A percentile compares a stretch with the other conserved stretches of the same genome.
These are phyloP conservation scores for Mycosphaerelloides madeirae DNA, from an alignment of 2,329 filamentous ascomycete genomes.

Conservation along the genomic window DNA sequence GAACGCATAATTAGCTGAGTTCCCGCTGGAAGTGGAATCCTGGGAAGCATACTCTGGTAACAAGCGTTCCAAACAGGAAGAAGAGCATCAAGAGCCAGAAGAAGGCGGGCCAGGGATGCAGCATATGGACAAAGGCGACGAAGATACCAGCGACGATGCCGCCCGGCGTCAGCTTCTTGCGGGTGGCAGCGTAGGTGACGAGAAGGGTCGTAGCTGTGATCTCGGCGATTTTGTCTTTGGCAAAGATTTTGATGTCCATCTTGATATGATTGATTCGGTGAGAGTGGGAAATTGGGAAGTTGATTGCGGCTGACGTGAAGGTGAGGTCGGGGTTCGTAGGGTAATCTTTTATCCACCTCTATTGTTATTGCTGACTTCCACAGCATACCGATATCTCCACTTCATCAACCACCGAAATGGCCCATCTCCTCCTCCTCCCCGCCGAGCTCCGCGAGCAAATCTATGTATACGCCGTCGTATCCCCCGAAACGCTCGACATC, in stretches of 20 bases:
- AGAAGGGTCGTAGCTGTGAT: slow-evolving; percentile 29
- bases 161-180: slow-evolving; percentile 59
- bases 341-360: too few species aligned
- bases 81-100: slow-evolving; percentile 78
- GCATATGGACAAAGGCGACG: slow-evolving; percentile 74
- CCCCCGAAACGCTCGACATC: too few species aligned
- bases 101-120: slow-evolving; percentile 94
- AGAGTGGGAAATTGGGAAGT: too few species aligned
- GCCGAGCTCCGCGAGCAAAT: too few species aligned
- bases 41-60: slow-evolving; percentile 62
- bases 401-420: too few species aligned
- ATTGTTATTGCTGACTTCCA: too few species aligned
- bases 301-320: too few species aligned
- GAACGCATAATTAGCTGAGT: neutral
- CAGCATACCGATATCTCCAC: too few species aligned
- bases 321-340: too few species aligned
- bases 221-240: slow-evolving; percentile 22
- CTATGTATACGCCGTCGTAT: too few species aligned
- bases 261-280: neutral
- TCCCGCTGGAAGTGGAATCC: neutral
- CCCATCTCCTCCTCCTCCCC: too few species aligned
- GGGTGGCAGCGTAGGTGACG: slow-evolving; percentile 51
- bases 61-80: slow-evolving; percentile 77
- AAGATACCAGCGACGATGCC: slow-evolving; percentile 68
- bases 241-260: slow-evolving; percentile 24